Evolutionary conservation across 306 rosid genomes (phyloP).

Genomic region (Vigna radiata): DNA sequence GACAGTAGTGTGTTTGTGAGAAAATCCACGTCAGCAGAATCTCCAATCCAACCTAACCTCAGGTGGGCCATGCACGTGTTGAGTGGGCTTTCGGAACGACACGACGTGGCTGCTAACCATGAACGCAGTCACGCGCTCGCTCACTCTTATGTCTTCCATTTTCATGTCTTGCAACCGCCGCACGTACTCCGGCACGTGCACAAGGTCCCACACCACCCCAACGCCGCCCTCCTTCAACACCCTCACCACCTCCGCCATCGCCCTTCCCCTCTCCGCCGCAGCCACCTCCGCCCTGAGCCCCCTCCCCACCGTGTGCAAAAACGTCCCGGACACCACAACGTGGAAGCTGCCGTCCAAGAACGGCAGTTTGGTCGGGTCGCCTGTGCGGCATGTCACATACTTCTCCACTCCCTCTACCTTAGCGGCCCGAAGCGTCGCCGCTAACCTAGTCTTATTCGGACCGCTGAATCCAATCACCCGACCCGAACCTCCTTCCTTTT

Average conservation of each 20-base stretch:
- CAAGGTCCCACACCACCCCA: slow-evolving; percentile 24
- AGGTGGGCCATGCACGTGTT: slow-evolving; percentile 22
- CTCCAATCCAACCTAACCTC: slow-evolving; percentile 32
- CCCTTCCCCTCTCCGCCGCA: slow-evolving; percentile 18
- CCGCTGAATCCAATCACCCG: not conserved
- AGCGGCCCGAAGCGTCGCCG: slow-evolving; percentile 3
- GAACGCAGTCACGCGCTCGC: slow-evolving; percentile 24
- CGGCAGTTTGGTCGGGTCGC: not conserved
- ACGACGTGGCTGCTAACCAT: slow-evolving; percentile 26
- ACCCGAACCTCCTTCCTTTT: not conserved
- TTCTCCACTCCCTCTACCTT: not conserved
- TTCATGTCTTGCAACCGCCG: slow-evolving; percentile 11
- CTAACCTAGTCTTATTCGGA: not conserved
- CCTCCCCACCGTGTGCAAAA: not conserved
- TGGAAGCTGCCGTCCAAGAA: not conserved
- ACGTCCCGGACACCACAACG: not conserved
- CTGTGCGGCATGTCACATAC: slow-evolving; percentile 6
- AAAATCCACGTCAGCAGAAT: slow-evolving; percentile 13
- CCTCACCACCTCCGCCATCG: slow-evolving; percentile 5
- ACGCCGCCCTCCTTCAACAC: slow-evolving; percentile 16
- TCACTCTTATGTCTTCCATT: slow-evolving; percentile 15
- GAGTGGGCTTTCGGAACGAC: slow-evolving; percentile 6
- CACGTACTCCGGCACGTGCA: slow-evolving; percentile 31
- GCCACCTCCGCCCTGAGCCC: not conserved
- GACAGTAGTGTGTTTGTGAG: not conserved